Evolutionary conservation across 176 grass and related monocot species (phyloP), one percentile per base, ranked within the genome.

Genomic region (Eleusine coracana): DNA sequence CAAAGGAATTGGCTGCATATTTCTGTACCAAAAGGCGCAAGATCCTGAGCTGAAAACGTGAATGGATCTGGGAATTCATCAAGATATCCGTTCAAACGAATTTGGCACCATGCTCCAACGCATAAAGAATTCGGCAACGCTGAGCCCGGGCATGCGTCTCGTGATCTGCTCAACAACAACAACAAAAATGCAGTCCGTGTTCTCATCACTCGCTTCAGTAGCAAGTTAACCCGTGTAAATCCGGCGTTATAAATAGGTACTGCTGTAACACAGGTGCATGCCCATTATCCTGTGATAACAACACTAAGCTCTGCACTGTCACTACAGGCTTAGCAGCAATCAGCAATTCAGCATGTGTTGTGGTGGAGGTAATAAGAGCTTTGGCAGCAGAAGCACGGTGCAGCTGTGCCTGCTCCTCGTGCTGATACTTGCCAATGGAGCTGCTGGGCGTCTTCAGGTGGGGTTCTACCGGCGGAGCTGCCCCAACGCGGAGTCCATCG

Each of bases 401-500:
- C 10, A 21, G 17, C 50, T 74, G 16, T 3, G 31, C 49, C 9
- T 55, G 28, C 31, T 74, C 9, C 17, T 37, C n/a, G 16, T 37
- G 2, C 28, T 31, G 16, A 15, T 54, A 51, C 49, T 54, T 20
- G 71, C 51, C 27, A 55, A 21, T 18, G 48, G 72, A 18, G 72
- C 39, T 5, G 40, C 40, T 1, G 68, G 40, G 2, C 44, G 10
- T 20, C 71, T 21, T 0, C 2, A 21, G 49, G 48, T 74, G 48
- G 71, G 71, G 16, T 74, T 74, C 71, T 74, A 74, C 71, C 1
- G 17, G 28, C 49, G 34, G 49, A 74, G 71, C 49, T 74, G 71
- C 71, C 49, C 49, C 49, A 21, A 12, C 16, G 49, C 16, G 3
- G 49, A 55, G 72, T 54, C 72, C 72, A 38, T 55, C 17, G 72